phyloP scores from a whole-genome alignment of 306 rosid species.

The Lotus japonicus region DNA sequence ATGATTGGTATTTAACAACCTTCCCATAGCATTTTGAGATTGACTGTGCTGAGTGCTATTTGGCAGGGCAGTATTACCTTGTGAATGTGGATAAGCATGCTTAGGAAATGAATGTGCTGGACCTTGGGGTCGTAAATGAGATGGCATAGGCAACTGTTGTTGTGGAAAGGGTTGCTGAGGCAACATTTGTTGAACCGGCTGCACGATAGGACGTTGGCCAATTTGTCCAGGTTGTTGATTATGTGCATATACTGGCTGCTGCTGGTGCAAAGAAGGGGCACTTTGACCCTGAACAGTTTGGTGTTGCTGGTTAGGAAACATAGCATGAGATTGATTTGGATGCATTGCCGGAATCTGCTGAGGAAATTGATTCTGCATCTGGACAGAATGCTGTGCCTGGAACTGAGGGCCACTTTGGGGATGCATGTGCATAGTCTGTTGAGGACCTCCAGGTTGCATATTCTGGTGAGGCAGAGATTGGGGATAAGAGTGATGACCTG shows the following conservation, averaged over 20 bases:
- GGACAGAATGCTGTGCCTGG: constrained; percentile 48
- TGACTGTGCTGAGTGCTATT: constrained; percentile 42
- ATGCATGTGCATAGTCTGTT: constrained; percentile 34
- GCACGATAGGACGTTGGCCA: constrained; percentile 54
- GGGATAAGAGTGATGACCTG: constrained; percentile 64
- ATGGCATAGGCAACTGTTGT: constrained; percentile 45
- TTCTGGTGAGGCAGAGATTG: constrained; percentile 61
- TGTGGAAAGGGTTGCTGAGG: constrained; percentile 53
- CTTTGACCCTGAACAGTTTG: constrained; percentile 60
- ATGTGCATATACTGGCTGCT: constrained; percentile 39
- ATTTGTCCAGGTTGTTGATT: constrained; percentile 60
- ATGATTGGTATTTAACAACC: constrained; percentile 48
- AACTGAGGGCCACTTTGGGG: constrained; percentile 50
- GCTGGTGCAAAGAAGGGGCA: constrained; percentile 44
- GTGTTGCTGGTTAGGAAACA: constrained; percentile 59
- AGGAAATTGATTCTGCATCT: constrained; percentile 54
- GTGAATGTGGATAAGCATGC: constrained; percentile 46
- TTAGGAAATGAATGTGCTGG: constrained; percentile 47
- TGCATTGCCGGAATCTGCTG: constrained; percentile 53
- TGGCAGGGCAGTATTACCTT: constrained; percentile 36
- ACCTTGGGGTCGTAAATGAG: constrained; percentile 55
- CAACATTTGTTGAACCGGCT: constrained; percentile 44
- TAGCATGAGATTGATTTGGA: constrained; percentile 52
- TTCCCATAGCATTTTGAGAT: constrained; percentile 56
- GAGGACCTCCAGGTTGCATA: constrained; percentile 51